phyloP scores from a whole-genome alignment of 306 rosid genomes.

The Notholithocarpus densiflorus region DNA sequence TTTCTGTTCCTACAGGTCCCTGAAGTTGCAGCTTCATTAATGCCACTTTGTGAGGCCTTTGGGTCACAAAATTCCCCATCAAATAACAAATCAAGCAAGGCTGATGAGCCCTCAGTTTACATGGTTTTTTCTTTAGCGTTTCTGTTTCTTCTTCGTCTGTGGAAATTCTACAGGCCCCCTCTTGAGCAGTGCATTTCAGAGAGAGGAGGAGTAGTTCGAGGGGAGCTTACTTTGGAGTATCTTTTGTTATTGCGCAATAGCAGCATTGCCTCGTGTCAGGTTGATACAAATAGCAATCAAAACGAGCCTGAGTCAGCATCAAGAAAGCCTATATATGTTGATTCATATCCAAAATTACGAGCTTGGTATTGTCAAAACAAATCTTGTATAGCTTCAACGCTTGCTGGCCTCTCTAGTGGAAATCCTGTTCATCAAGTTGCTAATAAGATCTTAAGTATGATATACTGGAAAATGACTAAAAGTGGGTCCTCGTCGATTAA shows the following conservation, averaged over 20 bases:
- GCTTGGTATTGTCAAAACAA: constrained; percentile 74
- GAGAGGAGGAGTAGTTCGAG: constrained; percentile 51
- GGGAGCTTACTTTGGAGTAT: constrained; percentile 61
- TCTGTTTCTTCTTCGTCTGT: constrained; percentile 66
- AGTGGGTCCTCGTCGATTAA: constrained; percentile 42
- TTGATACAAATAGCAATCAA: constrained; percentile 36
- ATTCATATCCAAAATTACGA: constrained; percentile 64
- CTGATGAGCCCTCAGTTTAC: constrained; percentile 51
- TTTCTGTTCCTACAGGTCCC: constrained; percentile 54
- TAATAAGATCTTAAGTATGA: constrained; percentile 63
- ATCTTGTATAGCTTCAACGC: constrained; percentile 59
- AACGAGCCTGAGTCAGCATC: constrained; percentile 34
- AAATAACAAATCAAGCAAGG: constrained; percentile 30
- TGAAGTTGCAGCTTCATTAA: constrained; percentile 57
- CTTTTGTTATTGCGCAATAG: constrained; percentile 63
- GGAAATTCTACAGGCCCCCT: constrained; percentile 76
- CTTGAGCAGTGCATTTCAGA: constrained; percentile 58
- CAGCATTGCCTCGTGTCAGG: constrained; percentile 27
- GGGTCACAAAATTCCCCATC: constrained; percentile 59
- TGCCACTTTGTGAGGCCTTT: constrained; percentile 78
- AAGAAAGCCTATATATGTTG: constrained; percentile 41
- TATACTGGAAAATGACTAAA: constrained; percentile 58
- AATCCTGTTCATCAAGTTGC: constrained; percentile 66
- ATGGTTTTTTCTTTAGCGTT: constrained; percentile 74
- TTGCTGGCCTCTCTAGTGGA: constrained; percentile 59